These are phyloP conservation scores for Zymoseptoria passerinii DNA, from an alignment of 2,329 filamentous ascomycete genomes.

Conservation along the genomic window DNA sequence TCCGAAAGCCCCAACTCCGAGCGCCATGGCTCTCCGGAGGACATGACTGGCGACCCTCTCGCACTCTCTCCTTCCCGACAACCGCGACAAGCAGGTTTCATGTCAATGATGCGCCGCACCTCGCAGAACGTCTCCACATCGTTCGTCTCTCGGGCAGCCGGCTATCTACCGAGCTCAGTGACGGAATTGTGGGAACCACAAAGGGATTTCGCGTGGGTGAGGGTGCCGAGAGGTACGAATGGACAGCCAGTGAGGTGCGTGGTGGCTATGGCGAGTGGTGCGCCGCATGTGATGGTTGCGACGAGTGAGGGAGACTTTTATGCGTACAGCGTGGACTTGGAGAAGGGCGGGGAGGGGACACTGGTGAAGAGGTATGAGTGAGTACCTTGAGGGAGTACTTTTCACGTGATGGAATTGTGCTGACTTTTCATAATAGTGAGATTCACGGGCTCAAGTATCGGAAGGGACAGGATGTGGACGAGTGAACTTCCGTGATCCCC, in stretches of 20 bases:
- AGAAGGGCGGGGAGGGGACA: slow-evolving; percentile 85
- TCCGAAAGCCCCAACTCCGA: slow-evolving; percentile 34
- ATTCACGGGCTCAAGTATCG: slow-evolving; percentile 26
- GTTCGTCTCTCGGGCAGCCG: slow-evolving; percentile 80
- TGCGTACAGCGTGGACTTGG: slow-evolving; percentile 90
- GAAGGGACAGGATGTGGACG: slow-evolving; percentile 22
- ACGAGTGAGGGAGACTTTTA: slow-evolving; percentile 94
- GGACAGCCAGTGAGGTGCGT: slow-evolving; percentile 65
- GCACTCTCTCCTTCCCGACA: slow-evolving; percentile 29
- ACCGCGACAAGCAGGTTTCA: slow-evolving; percentile 62
- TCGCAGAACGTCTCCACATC: slow-evolving; percentile 88
- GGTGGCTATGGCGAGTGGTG: slow-evolving; percentile 93
- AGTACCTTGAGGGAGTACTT: slow-evolving; percentile 34
- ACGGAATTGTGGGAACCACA: slow-evolving; percentile 97
- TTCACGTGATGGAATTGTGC: background rate
- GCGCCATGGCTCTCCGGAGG: slow-evolving; percentile 21
- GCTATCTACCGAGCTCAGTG: slow-evolving; percentile 85
- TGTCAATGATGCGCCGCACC: slow-evolving; percentile 85
- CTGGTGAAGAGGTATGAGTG: slow-evolving; percentile 89
- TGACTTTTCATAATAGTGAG: slow-evolving; percentile 19
- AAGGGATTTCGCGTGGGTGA: slow-evolving; percentile 93
- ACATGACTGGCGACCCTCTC: slow-evolving; percentile 21
- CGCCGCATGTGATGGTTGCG: slow-evolving; percentile 94
- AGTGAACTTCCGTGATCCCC: slow-evolving; percentile 6
- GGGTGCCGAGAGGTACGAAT: slow-evolving; percentile 60